Evolutionary conservation across 2,329 filamentous ascomycete species (phyloP).

Genomic region (Nemania sp.): DNA sequence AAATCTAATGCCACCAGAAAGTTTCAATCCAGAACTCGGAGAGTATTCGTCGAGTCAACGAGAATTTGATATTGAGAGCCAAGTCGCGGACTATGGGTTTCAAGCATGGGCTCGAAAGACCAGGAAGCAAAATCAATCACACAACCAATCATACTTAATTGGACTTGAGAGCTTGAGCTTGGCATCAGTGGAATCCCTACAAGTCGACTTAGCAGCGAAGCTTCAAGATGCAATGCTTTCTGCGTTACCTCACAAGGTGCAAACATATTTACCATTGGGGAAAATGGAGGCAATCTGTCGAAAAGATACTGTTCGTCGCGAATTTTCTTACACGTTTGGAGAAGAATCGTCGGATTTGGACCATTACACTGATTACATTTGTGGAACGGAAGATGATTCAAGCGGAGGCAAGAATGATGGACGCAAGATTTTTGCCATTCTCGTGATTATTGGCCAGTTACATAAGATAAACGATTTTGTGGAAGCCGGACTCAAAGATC

Average conservation of each 20-base stretch:
- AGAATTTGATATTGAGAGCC: conserved; percentile 8
- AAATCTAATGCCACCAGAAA: background rate
- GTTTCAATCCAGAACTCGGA: no score
- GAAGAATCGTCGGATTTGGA: conserved; percentile 1
- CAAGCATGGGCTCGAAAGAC: conserved; percentile 1
- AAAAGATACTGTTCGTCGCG: conserved; percentile 1
- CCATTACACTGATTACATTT: conserved; percentile 9
- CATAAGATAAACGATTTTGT: conserved; percentile 9
- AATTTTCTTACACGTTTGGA: background rate
- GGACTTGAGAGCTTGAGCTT: no score
- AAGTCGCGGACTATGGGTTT: conserved; percentile 13
- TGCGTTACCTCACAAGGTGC: conserved; percentile 1
- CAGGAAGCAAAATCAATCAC: no score
- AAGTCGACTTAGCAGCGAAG: no score
- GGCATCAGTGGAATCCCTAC: no score
- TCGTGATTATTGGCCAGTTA: conserved; percentile 8
- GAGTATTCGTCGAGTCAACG: background rate
- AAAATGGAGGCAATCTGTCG: conserved; percentile 11
- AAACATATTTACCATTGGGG: conserved; percentile 12
- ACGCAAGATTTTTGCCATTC: conserved; percentile 19
- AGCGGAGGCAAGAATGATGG: background rate
- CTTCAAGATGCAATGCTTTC: conserved; percentile 8
- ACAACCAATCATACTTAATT: no score
- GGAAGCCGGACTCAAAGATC: conserved; percentile 11
- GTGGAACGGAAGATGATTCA: background rate